Conservation (phyloP, 2,329 filamentous ascomycete genomes). For the Tolypocladium sp. region DNA sequence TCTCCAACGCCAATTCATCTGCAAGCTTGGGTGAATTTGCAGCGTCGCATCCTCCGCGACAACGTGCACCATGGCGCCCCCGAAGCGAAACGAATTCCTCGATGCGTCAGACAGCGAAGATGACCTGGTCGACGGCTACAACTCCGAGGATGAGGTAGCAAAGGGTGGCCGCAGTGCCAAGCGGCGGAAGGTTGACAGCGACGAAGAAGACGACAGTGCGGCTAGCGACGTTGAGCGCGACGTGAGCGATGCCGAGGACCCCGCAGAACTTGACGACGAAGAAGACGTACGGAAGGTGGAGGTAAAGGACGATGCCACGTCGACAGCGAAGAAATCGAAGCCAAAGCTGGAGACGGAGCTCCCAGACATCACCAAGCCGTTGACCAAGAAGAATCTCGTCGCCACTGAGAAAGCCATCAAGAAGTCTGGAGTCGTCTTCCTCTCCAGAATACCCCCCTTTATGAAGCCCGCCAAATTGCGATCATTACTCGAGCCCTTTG, state of each 20-base stretch:
- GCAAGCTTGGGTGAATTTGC: neutral
- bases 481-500: slow-evolving; percentile 66
- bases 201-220: slow-evolving; percentile 24
- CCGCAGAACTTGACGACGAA: slow-evolving; percentile 12
- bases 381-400: slow-evolving; percentile 61
- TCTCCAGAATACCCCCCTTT: slow-evolving; percentile 77
- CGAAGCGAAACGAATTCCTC: slow-evolving; percentile 66
- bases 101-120: slow-evolving; percentile 50
- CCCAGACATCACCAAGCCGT: slow-evolving; percentile 40
- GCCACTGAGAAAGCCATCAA: slow-evolving; percentile 54
- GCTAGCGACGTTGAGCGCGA: slow-evolving; percentile 23
- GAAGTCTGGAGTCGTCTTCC: slow-evolving; percentile 73
- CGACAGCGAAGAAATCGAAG: slow-evolving; percentile 10
- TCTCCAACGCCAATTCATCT: neutral
- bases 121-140: slow-evolving; percentile 48
- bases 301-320: slow-evolving; percentile 11
- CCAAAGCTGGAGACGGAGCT: slow-evolving; percentile 24
- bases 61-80: slow-evolving; percentile 45
- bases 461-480: slow-evolving; percentile 78
- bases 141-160: slow-evolving; percentile 60
- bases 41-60: neutral
- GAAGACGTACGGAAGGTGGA: slow-evolving; percentile 11
- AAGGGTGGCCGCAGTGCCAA: slow-evolving; percentile 57
- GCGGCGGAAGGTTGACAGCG: slow-evolving; percentile 47
- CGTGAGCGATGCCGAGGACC: slow-evolving; percentile 15